phyloP scores from a whole-genome alignment of 139 green algal species.

The Picochlorum sp. region DNA sequence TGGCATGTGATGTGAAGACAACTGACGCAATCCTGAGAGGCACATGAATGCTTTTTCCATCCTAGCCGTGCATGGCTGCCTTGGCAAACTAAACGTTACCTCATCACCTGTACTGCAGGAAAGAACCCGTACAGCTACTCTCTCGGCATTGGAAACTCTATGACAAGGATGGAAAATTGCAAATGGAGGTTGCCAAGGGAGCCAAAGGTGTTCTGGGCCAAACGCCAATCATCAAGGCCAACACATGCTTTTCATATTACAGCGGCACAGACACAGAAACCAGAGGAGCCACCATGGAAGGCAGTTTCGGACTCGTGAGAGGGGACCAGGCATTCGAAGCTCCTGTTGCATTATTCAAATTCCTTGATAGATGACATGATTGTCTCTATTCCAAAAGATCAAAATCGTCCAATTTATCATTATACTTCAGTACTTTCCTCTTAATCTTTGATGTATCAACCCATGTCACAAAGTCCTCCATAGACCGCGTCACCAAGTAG shows the following conservation, averaged over 20 bases:
- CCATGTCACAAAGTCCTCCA: slow-evolving; percentile 99
- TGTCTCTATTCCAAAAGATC: slow-evolving; percentile 47
- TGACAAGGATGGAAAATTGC: slow-evolving; percentile 6
- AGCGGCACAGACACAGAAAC: slow-evolving; percentile 22
- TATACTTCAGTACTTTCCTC: slow-evolving; percentile 91
- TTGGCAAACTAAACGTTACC: background rate
- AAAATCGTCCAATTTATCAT: slow-evolving; percentile 93
- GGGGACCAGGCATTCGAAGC: slow-evolving; percentile 28
- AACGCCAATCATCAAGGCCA: slow-evolving; percentile 33
- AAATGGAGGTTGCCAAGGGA: slow-evolving; percentile 20
- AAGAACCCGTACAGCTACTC: slow-evolving; percentile 26
- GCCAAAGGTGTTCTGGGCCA: slow-evolving; percentile 27
- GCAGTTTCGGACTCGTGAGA: slow-evolving; percentile 27
- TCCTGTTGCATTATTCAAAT: slow-evolving; percentile 16
- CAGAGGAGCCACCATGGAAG: slow-evolving; percentile 17
- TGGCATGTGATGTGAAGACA: background rate
- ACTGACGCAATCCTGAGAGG: slow-evolving; percentile 11
- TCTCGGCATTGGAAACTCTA: slow-evolving; percentile 30
- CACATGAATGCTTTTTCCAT: background rate
- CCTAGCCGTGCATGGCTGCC: background rate
- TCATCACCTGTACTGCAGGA: slow-evolving; percentile 4
- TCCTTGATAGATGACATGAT: background rate
- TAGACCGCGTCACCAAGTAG: slow-evolving; percentile 77
- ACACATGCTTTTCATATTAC: slow-evolving; percentile 32
- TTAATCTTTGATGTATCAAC: slow-evolving; percentile 93